Percentiles rank a stretch among this genome's conserved stretches.
Evolutionary conservation across 306 rosid species (phyloP).

Genomic region (Quercus ilex): DNA sequence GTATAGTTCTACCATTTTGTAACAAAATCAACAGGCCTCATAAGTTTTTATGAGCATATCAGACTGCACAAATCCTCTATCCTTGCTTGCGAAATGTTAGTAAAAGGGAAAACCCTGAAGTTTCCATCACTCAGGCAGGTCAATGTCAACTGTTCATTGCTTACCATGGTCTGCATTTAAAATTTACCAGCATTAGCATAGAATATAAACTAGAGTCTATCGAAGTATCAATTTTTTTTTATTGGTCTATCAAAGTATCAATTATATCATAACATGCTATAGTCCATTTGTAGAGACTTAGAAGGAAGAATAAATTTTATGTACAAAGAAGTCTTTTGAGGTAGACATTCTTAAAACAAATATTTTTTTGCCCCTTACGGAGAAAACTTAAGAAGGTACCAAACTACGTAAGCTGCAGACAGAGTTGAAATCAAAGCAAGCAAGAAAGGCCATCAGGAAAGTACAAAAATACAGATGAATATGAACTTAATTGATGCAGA

Average conservation of each 20-base stretch:
- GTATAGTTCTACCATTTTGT: neutral
- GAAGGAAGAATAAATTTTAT: neutral
- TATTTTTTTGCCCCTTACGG: neutral
- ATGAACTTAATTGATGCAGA: neutral
- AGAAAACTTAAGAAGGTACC: neutral
- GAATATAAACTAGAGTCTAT: conserved; percentile 10
- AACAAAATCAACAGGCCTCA: conserved; percentile 16
- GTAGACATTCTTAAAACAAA: neutral
- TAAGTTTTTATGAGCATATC: conserved; percentile 46
- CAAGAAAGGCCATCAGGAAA: neutral
- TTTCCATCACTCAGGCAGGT: conserved; percentile 76
- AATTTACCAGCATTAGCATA: conserved; percentile 23
- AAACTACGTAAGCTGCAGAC: too few relatives aligned
- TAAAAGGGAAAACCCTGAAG: conserved; percentile 71
- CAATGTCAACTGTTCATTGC: conserved; percentile 74
- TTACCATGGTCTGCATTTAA: conserved; percentile 86
- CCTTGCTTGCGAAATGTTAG: conserved; percentile 65
- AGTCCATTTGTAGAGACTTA: neutral
- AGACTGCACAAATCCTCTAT: conserved; percentile 69
- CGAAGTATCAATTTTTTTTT: neutral
- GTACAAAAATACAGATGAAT: neutral
- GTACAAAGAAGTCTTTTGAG: neutral
- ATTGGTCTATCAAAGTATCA: neutral
- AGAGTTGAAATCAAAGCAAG: too few relatives aligned
- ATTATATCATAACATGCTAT: neutral